Conservation (phyloP, 257 asterid genomes). For the Voacanga thouarsii region DNA sequence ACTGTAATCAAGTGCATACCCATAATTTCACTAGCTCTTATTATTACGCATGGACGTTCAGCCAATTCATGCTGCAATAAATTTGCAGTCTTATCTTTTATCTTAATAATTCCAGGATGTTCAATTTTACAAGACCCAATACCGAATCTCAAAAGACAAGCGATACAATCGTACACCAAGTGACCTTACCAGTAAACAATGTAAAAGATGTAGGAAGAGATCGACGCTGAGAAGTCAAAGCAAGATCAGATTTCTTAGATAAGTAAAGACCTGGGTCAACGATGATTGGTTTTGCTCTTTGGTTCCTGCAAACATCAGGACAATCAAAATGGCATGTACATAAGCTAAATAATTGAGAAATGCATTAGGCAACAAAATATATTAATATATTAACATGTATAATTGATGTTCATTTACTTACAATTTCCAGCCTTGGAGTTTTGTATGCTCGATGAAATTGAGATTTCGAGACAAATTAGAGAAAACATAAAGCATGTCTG, state of each 20-base stretch:
- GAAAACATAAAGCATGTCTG: slow-evolving; percentile 87
- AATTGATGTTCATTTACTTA: slow-evolving; percentile 34
- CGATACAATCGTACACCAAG: neutral
- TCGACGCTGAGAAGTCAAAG: slow-evolving; percentile 87
- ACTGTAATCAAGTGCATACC: neutral
- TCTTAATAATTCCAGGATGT: neutral
- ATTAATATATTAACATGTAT: neutral
- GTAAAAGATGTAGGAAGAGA: slow-evolving; percentile 86
- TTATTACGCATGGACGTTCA: neutral
- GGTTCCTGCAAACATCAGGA: slow-evolving; percentile 58
- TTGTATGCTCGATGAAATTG: slow-evolving; percentile 87
- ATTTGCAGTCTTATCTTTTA: neutral
- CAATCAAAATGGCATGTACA: neutral
- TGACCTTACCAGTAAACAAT: slow-evolving; percentile 73
- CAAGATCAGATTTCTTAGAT: slow-evolving; percentile 80
- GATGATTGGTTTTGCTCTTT: slow-evolving; percentile 90
- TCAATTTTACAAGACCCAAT: neutral
- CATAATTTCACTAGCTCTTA: neutral
- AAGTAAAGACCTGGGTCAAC: slow-evolving; percentile 94
- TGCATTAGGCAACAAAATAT: neutral
- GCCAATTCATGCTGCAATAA: neutral
- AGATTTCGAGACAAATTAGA: slow-evolving; percentile 78
- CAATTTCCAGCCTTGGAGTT: slow-evolving; percentile 95
- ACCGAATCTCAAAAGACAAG: neutral
- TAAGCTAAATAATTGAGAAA: neutral